Conservation (phyloP, 2,329 filamentous ascomycete species). For the Talaromyces sp. region DNA sequence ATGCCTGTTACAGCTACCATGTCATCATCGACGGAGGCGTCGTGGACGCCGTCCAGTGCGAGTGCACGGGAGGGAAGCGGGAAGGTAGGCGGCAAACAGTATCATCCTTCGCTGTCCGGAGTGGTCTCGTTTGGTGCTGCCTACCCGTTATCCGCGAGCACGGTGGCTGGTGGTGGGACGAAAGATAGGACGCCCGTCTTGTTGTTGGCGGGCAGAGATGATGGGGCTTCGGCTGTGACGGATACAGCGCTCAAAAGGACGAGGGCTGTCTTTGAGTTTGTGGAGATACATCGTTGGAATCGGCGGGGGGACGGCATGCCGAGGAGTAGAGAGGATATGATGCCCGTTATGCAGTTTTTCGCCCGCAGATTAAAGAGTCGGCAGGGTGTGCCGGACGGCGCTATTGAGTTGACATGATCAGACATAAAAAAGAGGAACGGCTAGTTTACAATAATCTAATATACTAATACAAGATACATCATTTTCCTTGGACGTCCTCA, state of each 20-base stretch:
- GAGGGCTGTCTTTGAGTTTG: constrained; percentile 62
- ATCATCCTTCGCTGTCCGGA: constrained; percentile 31
- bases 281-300: constrained; percentile 66
- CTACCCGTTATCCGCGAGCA: constrained; percentile 35
- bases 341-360: constrained; percentile 81
- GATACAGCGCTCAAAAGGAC: constrained; percentile 61
- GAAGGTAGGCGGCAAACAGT: not conserved
- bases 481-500: constrained; percentile 29
- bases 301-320: constrained; percentile 77
- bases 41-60: not conserved
- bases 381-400: constrained; percentile 45
- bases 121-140: constrained; percentile 44
- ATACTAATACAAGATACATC: constrained; percentile 16
- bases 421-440: not conserved
- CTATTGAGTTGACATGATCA: constrained; percentile 40
- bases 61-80: not conserved
- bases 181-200: constrained; percentile 43
- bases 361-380: constrained; percentile 42
- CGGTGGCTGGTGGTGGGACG: constrained; percentile 19
- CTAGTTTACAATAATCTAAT: constrained; percentile 7
- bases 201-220: constrained; percentile 39
- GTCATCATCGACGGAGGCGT: not conserved
- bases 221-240: constrained; percentile 50
- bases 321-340: constrained; percentile 74
- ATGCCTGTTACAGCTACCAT: constrained; percentile 5